phyloP scores from a whole-genome alignment of 2,329 filamentous ascomycete genomes.

The Ilyonectria mors-panacis region DNA sequence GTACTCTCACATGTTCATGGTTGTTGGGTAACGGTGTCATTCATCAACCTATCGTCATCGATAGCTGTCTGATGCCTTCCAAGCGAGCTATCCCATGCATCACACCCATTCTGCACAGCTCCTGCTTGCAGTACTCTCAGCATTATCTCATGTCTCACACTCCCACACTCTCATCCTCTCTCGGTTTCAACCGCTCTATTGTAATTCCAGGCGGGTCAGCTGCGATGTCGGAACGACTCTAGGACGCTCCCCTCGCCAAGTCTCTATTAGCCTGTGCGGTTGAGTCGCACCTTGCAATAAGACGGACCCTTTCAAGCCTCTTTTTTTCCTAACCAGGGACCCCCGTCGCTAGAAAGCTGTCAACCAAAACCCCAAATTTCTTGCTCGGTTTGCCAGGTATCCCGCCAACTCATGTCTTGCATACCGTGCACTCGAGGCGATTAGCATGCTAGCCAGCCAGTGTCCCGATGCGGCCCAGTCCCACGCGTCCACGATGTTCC shows the following conservation, averaged over 20 bases:
- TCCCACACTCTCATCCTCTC: not conserved
- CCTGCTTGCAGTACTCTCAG: not conserved
- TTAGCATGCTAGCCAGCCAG: not conserved
- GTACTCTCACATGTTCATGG: not conserved
- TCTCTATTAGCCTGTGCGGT: not conserved
- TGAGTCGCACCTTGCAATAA: slow-evolving; percentile 6
- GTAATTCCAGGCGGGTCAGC: slow-evolving; percentile 3
- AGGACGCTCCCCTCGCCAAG: not conserved
- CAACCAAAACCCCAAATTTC: not conserved
- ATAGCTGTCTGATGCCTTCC: not conserved
- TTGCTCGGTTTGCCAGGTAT: slow-evolving; percentile 1
- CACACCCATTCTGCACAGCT: not conserved
- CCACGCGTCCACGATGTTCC: slow-evolving; percentile 9
- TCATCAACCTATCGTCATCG: not conserved
- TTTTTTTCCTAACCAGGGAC: not conserved
- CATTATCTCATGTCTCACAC: not conserved
- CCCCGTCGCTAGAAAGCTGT: not conserved
- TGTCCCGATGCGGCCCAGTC: slow-evolving; percentile 17
- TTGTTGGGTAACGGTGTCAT: slow-evolving; percentile 8
- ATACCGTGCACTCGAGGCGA: slow-evolving; percentile 8
- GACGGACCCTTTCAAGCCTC: not conserved
- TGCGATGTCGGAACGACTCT: not conserved
- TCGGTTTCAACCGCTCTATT: slow-evolving; percentile 9
- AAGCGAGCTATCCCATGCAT: slow-evolving; percentile 1
- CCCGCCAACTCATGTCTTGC: slow-evolving; percentile 7